Conservation (phyloP, 176 grass and related monocot genomes). For the Carex scoparia region DNA sequence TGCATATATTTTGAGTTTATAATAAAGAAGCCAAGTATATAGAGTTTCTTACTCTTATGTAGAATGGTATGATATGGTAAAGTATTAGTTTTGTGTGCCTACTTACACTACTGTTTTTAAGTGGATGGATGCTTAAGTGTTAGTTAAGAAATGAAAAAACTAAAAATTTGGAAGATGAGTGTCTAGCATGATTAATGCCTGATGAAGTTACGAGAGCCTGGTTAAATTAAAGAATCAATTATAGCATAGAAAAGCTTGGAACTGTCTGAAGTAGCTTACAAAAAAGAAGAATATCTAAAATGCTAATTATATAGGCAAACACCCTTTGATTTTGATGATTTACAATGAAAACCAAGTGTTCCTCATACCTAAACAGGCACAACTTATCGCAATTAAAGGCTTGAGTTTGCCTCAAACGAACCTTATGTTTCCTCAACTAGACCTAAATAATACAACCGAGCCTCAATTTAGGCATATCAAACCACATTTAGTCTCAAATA, state of each 20-base stretch:
- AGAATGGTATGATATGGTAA: background rate
- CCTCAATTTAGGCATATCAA: background rate
- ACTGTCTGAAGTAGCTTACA: background rate
- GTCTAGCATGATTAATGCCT: background rate
- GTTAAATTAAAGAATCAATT: background rate
- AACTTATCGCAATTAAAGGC: background rate
- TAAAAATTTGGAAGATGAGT: background rate
- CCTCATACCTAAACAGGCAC: background rate
- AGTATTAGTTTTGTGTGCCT: background rate
- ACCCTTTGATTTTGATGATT: background rate
- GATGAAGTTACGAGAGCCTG: background rate
- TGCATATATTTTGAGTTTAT: background rate
- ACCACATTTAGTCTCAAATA: background rate
- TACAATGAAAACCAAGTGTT: background rate
- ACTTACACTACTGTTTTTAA: background rate
- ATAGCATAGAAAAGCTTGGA: background rate
- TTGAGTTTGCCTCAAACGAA: background rate
- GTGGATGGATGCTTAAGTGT: background rate
- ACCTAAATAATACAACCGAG: background rate
- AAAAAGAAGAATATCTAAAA: background rate
- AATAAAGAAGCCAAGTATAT: background rate
- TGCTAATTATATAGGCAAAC: background rate
- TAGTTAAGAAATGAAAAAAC: background rate
- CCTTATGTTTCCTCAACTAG: background rate
- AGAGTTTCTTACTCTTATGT: background rate